These are phyloP conservation scores for Yamagishiella unicocca DNA, from an alignment of 139 green algal species.

Conservation along the genomic window DNA sequence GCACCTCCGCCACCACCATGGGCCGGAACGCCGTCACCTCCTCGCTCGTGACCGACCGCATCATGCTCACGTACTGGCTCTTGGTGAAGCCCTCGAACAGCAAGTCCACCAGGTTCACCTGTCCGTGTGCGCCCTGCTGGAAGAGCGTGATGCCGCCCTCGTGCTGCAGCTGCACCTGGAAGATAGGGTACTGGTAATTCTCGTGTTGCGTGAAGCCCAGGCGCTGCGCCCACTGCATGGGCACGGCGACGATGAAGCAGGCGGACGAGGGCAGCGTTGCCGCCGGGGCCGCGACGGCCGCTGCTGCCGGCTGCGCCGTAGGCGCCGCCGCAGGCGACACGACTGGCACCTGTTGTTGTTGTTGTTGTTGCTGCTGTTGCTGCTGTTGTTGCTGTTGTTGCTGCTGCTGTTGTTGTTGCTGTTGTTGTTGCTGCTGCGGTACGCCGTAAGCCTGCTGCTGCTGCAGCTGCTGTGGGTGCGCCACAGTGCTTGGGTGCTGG, in stretches of 20 bases:
- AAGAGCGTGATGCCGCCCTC: slow-evolving; percentile 15
- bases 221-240: slow-evolving; percentile 21
- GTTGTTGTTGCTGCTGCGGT: neutral
- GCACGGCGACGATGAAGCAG: slow-evolving; percentile 39
- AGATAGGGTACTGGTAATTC: slow-evolving; percentile 44
- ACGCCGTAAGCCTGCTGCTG: neutral
- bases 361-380: neutral
- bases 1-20: slow-evolving; percentile 5
- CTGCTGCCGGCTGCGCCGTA: neutral
- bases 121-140: neutral
- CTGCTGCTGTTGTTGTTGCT: slow-evolving; percentile 1
- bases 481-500: neutral
- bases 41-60: neutral
- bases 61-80: slow-evolving; percentile 31
- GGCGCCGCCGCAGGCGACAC: neutral
- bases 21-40: neutral
- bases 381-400: neutral
- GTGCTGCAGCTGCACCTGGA: slow-evolving; percentile 32
- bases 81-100: slow-evolving; percentile 30
- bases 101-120: neutral
- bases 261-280: neutral
- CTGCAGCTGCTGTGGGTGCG: slow-evolving; percentile 6
- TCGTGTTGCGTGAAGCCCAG: slow-evolving; percentile 12
- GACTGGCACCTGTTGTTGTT: neutral
- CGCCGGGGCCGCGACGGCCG: neutral